Conservation (phyloP, 768 basidiomycete species). For the Psilocybe tampanensis region DNA sequence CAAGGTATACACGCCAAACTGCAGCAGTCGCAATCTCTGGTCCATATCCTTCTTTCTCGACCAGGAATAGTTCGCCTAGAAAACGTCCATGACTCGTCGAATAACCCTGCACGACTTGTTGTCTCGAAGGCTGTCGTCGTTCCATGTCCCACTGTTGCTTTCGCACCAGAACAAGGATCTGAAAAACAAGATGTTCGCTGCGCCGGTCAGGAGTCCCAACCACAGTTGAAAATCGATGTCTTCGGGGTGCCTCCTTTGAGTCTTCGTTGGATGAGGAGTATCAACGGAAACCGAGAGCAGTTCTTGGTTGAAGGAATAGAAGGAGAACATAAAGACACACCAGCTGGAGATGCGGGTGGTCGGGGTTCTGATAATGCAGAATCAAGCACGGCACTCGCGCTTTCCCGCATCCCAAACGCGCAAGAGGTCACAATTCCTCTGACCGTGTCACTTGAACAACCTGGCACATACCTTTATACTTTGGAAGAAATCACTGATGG, state of each 20-base stretch:
- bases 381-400: not conserved
- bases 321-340: constrained; percentile 41
- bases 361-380: constrained; percentile 3
- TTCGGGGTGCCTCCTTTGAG: constrained; percentile 77
- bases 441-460: constrained; percentile 58
- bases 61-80: constrained; percentile 80
- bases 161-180: constrained; percentile 44
- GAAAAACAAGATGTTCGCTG: constrained; percentile 57
- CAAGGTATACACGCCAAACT: constrained; percentile 44
- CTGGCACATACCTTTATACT: constrained; percentile 72
- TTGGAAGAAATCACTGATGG: constrained; percentile 86
- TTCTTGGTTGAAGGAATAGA: constrained; percentile 88
- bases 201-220: constrained; percentile 61
- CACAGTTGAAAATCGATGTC: constrained; percentile 64
- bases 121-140: constrained; percentile 70
- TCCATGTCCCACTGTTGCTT: constrained; percentile 81
- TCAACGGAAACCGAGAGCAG: constrained; percentile 66
- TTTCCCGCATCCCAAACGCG: constrained; percentile 33
- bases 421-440: constrained; percentile 72
- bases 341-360: constrained; percentile 1
- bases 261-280: constrained; percentile 73
- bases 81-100: constrained; percentile 68
- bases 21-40: constrained; percentile 74
- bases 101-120: constrained; percentile 73
- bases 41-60: constrained; percentile 69